Evolutionary conservation across 306 rosid genomes (phyloP).

Genomic region (Hylodesmum podocarpum): DNA sequence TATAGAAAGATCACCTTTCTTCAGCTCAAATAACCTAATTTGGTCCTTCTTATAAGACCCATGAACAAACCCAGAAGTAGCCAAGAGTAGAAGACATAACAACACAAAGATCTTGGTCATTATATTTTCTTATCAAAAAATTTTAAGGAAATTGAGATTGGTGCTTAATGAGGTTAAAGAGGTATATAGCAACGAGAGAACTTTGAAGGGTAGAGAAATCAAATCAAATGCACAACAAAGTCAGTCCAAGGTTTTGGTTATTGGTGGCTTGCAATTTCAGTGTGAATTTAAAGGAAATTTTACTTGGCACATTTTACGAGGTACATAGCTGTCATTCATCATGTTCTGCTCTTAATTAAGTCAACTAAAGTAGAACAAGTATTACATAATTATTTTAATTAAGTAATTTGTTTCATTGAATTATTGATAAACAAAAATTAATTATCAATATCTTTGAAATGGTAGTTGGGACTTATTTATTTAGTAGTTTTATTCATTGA

Average conservation of each 20-base stretch:
- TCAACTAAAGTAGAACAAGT: too few relatives aligned
- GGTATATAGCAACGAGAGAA: neutral
- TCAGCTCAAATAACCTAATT: slow-evolving; percentile 44
- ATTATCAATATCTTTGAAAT: too few relatives aligned
- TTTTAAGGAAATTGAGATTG: neutral
- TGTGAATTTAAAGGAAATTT: neutral
- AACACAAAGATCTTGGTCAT: slow-evolving; percentile 36
- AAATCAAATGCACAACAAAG: neutral
- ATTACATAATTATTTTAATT: too few relatives aligned
- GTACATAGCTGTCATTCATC: too few relatives aligned
- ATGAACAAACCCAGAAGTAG: slow-evolving; percentile 31
- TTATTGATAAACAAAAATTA: too few relatives aligned
- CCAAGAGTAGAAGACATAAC: slow-evolving; percentile 9
- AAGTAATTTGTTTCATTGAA: too few relatives aligned
- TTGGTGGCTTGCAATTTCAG: neutral
- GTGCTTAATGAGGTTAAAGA: neutral
- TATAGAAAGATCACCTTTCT: slow-evolving; percentile 39
- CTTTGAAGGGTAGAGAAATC: neutral
- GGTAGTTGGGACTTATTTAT: too few relatives aligned
- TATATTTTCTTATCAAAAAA: neutral
- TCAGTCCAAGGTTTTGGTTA: neutral
- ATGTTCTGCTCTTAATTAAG: too few relatives aligned
- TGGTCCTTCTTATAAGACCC: slow-evolving; percentile 18
- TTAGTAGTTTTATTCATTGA: too few relatives aligned
- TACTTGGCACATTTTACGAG: too few relatives aligned